A percentile compares a stretch with the other conserved stretches of the same genome.
These are phyloP conservation scores for Boletales sp. DNA, from an alignment of 768 basidiomycete species.

Conservation along the genomic window DNA sequence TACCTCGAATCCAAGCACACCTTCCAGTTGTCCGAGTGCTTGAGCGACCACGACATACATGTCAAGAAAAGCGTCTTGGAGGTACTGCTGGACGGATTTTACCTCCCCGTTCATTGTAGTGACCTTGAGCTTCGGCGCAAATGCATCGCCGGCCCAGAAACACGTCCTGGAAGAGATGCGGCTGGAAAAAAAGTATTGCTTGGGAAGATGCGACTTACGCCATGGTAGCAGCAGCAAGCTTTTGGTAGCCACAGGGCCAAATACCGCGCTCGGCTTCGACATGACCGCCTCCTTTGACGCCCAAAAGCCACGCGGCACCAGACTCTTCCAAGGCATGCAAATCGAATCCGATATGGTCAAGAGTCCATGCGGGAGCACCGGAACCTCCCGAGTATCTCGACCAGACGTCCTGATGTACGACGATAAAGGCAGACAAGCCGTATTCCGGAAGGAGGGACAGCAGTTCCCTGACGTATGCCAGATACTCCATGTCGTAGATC, in stretches of 20 bases:
- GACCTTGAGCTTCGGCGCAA: slow-evolving; percentile 69
- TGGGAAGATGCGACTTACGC: slow-evolving; percentile 47
- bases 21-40: slow-evolving; percentile 68
- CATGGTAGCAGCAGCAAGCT: slow-evolving; percentile 91
- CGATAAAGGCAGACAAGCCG: slow-evolving; percentile 70
- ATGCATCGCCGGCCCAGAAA: slow-evolving; percentile 91
- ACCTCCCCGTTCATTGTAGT: slow-evolving; percentile 44
- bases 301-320: slow-evolving; percentile 84
- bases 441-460: slow-evolving; percentile 69
- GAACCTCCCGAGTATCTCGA: slow-evolving; percentile 93
- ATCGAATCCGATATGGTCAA: slow-evolving; percentile 84
- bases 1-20: slow-evolving; percentile 89
- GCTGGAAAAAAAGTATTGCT: not conserved
- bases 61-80: slow-evolving; percentile 78
- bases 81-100: slow-evolving; percentile 71
- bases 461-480: slow-evolving; percentile 71
- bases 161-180: slow-evolving; percentile 54
- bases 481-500: slow-evolving; percentile 78
- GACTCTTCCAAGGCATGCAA: slow-evolving; percentile 73
- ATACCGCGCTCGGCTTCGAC: slow-evolving; percentile 75
- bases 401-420: slow-evolving; percentile 94
- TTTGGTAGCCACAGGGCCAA: slow-evolving; percentile 94
- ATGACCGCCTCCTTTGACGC: slow-evolving; percentile 74
- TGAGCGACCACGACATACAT: slow-evolving; percentile 69
- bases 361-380: slow-evolving; percentile 95